Base-by-base conservation (phyloP, 148 eudicot species). In the Rhododendron vialii region DNA sequence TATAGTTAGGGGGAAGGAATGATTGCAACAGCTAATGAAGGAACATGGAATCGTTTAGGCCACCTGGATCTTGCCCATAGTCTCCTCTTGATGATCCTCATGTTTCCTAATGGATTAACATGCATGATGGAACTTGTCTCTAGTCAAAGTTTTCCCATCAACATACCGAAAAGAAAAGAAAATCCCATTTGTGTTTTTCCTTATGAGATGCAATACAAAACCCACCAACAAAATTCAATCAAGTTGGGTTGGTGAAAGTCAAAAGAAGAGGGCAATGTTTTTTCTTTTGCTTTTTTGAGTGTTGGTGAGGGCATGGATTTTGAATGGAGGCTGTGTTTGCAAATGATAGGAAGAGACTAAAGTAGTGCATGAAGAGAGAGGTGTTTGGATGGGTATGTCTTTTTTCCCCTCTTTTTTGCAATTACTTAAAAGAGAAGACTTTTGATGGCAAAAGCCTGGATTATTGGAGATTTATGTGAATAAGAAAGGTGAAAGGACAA, bases 221-320 rank as follows among this genome's bases (percentile, higher is more conserved):
- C 24, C 55, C 26, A 47, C 59, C 82, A 53, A 30, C n/a, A 80
- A 71, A 81, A 81, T 53, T 53, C 83, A 81, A 28, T 15, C 3
- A 14, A 81, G 67, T 81, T 53, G 83, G 83, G 65, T 53, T 17
- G 67, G 83, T 81, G 83, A 81, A 81, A 81, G 83, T 81, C 83
- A 81, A 81, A 81, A 81, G 83, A 33, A 51, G n/a, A 28, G 36
- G 36, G 33, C 65, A 24, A 9, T 45, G 24, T 14, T 35, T 78
- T n/a, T 8, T 7, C 30, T 12, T 53, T 53, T 53, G 20, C 57
- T 10, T 80, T 80, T 80, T 24, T 9, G 82, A 6, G 28, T 43
- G 51, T 13, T 11, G 38, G 45, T 76, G 82, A 10, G 18, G 20
- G 61, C 20, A 80, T 11, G 82, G 24, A 50, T 36, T 76, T 78